Evolutionary conservation across 2,329 filamentous ascomycete genomes (phyloP).

Genomic region (Cercospora zeina): DNA sequence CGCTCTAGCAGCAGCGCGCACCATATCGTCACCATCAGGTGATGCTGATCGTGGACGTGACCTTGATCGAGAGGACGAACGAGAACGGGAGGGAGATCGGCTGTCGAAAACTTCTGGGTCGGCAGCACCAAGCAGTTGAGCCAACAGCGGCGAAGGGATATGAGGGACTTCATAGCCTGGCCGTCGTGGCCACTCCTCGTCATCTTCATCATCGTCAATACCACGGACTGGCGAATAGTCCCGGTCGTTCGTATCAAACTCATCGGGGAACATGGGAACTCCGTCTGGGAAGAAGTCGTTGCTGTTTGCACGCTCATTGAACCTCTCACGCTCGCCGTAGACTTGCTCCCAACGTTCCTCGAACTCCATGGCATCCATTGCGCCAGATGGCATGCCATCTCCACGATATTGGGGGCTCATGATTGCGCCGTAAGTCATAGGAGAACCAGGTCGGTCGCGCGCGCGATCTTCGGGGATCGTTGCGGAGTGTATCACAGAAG

Average conservation of each 20-base stretch:
- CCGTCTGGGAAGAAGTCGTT: constrained; percentile 18
- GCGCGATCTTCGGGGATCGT: constrained; percentile 18
- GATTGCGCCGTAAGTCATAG: constrained; percentile 11
- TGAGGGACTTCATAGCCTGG: constrained; percentile 21
- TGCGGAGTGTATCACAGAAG: constrained; percentile 13
- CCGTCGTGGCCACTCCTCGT: constrained; percentile 17
- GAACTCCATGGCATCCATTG: constrained; percentile 11
- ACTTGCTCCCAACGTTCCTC: constrained; percentile 10
- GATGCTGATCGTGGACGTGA: constrained; percentile 12
- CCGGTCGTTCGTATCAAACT: constrained; percentile 18
- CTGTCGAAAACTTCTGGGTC: constrained; percentile 13
- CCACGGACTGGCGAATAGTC: constrained; percentile 16
- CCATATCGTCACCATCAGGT: constrained; percentile 10
- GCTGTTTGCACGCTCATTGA: constrained; percentile 12
- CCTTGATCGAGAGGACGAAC: constrained; percentile 9
- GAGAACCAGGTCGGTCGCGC: constrained; percentile 7
- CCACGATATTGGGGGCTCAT: constrained; percentile 14
- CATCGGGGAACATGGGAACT: constrained; percentile 17
- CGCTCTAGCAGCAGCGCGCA: constrained; percentile 12
- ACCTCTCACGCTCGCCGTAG: constrained; percentile 14
- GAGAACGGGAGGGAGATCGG: constrained; percentile 2
- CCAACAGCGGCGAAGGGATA: constrained; percentile 17
- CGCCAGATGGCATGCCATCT: constrained; percentile 13
- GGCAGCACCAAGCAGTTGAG: constrained; percentile 18
- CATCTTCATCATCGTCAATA: constrained; percentile 16